Evolutionary conservation across 116 monocot genomes (phyloP).

Genomic region (Cymodocea nodosa): DNA sequence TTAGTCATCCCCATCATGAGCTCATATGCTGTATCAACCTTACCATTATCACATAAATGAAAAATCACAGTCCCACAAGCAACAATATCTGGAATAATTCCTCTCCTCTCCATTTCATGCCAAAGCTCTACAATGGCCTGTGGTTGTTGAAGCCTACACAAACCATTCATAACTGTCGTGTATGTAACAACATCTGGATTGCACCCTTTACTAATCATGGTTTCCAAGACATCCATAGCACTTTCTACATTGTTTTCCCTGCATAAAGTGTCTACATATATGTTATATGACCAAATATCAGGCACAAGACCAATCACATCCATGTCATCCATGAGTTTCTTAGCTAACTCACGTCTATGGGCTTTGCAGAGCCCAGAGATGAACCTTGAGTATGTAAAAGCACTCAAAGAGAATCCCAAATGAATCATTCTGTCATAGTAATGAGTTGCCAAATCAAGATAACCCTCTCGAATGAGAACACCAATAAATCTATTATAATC

Average conservation of each 20-base stretch:
- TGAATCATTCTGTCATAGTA: constrained; percentile 47
- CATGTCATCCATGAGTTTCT: constrained; percentile 60
- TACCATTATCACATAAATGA: constrained; percentile 50
- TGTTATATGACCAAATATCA: constrained; percentile 89
- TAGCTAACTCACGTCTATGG: constrained; percentile 14
- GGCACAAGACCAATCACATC: constrained; percentile 46
- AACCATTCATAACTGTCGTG: constrained; percentile 52
- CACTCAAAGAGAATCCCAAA: constrained; percentile 53
- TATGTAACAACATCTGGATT: constrained; percentile 70
- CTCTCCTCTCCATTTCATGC: constrained; percentile 57
- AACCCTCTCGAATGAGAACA: constrained; percentile 38
- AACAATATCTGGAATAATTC: constrained; percentile 39
- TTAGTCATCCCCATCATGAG: constrained; percentile 65
- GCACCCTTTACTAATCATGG: constrained; percentile 47
- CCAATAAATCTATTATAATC: constrained; percentile 93
- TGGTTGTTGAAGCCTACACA: constrained; percentile 34
- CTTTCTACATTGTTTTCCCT: constrained; percentile 40
- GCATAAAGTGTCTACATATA: constrained; percentile 64
- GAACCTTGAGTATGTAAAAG: constrained; percentile 80
- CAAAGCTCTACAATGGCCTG: constrained; percentile 43
- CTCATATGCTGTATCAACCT: constrained; percentile 78
- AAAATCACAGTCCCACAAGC: constrained; percentile 56
- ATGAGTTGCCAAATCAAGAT: constrained; percentile 49
- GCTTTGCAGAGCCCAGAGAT: constrained; percentile 48
- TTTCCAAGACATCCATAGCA: constrained; percentile 34